Evolutionary conservation across 148 eudicot genomes (phyloP), one percentile per base, ranked within the genome.

Genomic region (Fagopyrum tataricum): DNA sequence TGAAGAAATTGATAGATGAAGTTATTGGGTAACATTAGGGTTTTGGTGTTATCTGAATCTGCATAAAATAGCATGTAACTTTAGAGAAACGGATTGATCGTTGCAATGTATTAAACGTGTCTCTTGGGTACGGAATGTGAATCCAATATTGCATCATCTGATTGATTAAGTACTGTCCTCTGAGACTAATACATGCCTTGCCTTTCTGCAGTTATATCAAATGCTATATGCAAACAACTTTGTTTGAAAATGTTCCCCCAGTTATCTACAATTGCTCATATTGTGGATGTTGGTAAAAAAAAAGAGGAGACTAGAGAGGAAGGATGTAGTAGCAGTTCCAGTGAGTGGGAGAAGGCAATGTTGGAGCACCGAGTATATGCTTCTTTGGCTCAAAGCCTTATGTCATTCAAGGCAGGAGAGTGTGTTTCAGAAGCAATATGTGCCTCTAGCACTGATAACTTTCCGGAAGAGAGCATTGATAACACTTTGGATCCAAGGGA

Each of bases 361-460:
- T 86, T 78, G 82, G 90, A 93, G 41, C 92, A 86, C 72, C 81
- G 72, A 56, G 69, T 73, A 20, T 93, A 80, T 78, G 78, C 90
- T 67, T 81, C 86, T 47, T 82, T 93, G 70, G 86, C 80, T 75
- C 84, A 76, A 52, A 82, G 83, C 44, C 83, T 87, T 78, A 80
- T 78, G 10, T 75, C 81, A 73, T 72, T 81, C 53, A 74, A 83
- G 61, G 77, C 81, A 39, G 82, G 72, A 71, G 87, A 83, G 66
- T 91, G 92, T 79, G 72, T 89, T 47, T 74, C 79, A 43, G 80
- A 82, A 70, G 89, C 98, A 37, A 24, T 91, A 41, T 75, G 90
- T 86, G 98, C 97, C 75, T 87, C 98, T 42, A 91, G 91, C 85
- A 93, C 98, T 13, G 98, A 93, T 78, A 87, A 84, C 77, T 87